phyloP scores from a whole-genome alignment of 2,329 filamentous ascomycete species.

The Podosphaera xanthii region DNA sequence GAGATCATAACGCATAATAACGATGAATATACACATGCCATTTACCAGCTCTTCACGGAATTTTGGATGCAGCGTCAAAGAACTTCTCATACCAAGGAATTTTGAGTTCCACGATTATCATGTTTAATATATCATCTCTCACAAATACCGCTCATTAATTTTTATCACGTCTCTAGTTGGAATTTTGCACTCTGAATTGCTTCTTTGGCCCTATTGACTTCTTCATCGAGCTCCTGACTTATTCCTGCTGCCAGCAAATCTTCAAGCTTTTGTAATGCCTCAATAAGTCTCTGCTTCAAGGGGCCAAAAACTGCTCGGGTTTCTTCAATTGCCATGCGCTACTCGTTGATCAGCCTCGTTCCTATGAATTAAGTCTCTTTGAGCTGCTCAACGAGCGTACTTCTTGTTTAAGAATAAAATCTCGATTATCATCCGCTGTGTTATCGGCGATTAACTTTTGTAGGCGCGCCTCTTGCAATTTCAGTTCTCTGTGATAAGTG shows the following conservation, averaged over 20 bases:
- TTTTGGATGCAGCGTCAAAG: too few relatives aligned
- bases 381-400: constrained; percentile 24
- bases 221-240: constrained; percentile 21
- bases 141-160: too few relatives aligned
- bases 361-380: not conserved
- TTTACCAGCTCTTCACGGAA: too few relatives aligned
- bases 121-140: too few relatives aligned
- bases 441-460: constrained; percentile 27
- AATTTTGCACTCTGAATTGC: constrained; percentile 21
- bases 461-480: constrained; percentile 49
- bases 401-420: constrained; percentile 68
- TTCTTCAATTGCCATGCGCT: constrained; percentile 45
- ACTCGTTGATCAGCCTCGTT: not conserved
- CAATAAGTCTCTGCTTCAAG: constrained; percentile 45
- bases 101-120: too few relatives aligned
- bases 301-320: constrained; percentile 63
- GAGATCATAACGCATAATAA: not conserved
- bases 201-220: constrained; percentile 28
- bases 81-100: too few relatives aligned
- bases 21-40: not conserved
- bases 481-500: constrained; percentile 72
- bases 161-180: not conserved
- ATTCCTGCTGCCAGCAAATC: constrained; percentile 46
- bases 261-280: constrained; percentile 51
- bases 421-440: constrained; percentile 44